phyloP scores from a whole-genome alignment of 345 rosid species.

The Sapria himalayana region DNA sequence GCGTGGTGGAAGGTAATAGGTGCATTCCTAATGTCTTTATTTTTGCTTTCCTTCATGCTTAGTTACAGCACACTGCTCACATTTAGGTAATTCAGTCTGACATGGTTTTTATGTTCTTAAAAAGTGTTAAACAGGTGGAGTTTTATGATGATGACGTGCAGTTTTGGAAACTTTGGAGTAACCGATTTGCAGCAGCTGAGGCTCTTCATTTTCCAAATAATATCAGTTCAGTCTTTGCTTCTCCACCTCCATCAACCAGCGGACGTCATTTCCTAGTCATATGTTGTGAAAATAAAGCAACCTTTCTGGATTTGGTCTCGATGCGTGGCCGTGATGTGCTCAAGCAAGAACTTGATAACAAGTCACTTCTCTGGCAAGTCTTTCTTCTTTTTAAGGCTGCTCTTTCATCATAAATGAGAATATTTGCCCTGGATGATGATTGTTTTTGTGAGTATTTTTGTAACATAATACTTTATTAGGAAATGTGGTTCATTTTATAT shows the following conservation, averaged over 20 bases:
- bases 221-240: conserved; percentile 61
- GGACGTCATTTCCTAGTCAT: conserved; percentile 93
- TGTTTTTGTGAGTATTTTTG: not conserved
- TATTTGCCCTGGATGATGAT: no score
- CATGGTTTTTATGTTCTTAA: conserved; percentile 7
- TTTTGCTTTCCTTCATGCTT: not conserved
- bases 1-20: conserved; percentile 72
- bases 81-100: no score
- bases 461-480: not conserved
- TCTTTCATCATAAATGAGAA: no score
- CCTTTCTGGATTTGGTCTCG: conserved; percentile 86
- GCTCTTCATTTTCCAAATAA: conserved; percentile 69
- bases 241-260: conserved; percentile 76
- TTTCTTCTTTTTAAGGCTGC: conserved; percentile 1
- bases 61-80: no score
- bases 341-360: conserved; percentile 89
- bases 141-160: conserved; percentile 92
- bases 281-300: conserved; percentile 89
- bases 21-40: not conserved
- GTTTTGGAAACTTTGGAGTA: conserved; percentile 89
- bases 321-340: conserved; percentile 98
- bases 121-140: conserved; percentile 85
- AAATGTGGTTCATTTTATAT: not conserved
- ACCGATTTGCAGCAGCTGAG: conserved; percentile 88
- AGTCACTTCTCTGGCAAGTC: conserved; percentile 70